Conservation (phyloP, 1,284 basidiomycete genomes). For the Trametes pubescens region DNA sequence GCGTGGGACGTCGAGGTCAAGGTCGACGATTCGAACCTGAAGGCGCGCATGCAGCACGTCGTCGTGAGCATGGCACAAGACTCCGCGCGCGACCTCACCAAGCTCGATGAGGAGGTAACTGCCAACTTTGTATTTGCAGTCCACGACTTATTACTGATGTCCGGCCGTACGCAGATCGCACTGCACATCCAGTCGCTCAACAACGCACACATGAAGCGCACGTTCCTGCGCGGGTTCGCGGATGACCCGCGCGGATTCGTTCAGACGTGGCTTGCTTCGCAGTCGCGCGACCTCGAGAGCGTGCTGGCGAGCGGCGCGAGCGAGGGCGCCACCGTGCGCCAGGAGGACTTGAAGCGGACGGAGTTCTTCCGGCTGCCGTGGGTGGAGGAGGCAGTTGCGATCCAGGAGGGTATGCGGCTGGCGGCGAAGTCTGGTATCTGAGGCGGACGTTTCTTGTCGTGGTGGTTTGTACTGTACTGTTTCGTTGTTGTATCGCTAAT, state of each 20-base stretch:
- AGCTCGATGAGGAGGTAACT: constrained; percentile 87
- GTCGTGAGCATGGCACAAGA: constrained; percentile 78
- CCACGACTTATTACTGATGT: not conserved
- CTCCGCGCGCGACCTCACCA: constrained; percentile 70
- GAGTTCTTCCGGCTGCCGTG: constrained; percentile 92
- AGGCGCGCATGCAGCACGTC: constrained; percentile 79
- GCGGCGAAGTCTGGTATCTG: constrained; percentile 48
- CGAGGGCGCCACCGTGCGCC: constrained; percentile 81
- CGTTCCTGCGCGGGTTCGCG: constrained; percentile 88
- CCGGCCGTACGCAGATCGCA: constrained; percentile 62
- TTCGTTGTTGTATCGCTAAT: constrained; percentile 2
- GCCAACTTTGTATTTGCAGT: not conserved
- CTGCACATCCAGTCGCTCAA: constrained; percentile 84
- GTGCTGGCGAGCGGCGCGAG: constrained; percentile 89
- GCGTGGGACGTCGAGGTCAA: constrained; percentile 93
- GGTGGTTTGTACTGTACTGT: not conserved
- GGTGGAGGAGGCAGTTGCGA: constrained; percentile 78
- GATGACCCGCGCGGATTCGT: constrained; percentile 85
- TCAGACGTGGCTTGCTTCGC: constrained; percentile 89
- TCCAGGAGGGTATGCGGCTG: constrained; percentile 62
- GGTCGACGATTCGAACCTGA: constrained; percentile 82
- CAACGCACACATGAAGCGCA: constrained; percentile 86
- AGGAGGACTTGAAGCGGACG: constrained; percentile 88
- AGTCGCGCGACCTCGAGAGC: constrained; percentile 89
- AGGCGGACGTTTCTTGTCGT: not conserved